Evolutionary conservation across 192 early-diverging fungal genomes (phyloP), one percentile per base, ranked within the genome.

Genomic region (Mortierella claussenii): DNA sequence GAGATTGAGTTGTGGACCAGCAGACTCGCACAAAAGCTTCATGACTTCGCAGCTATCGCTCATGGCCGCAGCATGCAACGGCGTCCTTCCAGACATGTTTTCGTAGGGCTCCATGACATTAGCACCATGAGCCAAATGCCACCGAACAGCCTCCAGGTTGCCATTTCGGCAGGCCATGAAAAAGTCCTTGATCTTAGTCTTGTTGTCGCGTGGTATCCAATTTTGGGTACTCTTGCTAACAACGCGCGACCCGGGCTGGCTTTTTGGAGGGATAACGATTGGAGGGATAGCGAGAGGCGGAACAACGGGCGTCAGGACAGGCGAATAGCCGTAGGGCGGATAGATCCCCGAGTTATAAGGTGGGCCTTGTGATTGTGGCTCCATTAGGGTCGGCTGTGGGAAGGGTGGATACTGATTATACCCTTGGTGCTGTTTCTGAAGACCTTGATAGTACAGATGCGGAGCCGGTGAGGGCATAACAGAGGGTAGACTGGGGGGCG

Each of bases 21-120:
- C 73, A 13, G 73, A 26, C 31, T 67, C 73, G 10, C 63, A 66
- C 33, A 76, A 30, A 7, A 67, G 28, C 3, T n/a, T 61, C 64
- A 76, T 67, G 18, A 67, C 73, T 34, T 76, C 64, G 13, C 43
- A 61, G 30, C 53, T 76, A 33, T 67, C 44, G 59, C 73, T 67
- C 65, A 76, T 62, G 13, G 73, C 73, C 15, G 65, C 73, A 0
- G 73, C 73, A 56, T 76, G 73, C 6, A 76, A 18, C 7, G 73
- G 58, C 10, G 73, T 76, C 28, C 73, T 40, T 1, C 64, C 64
- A 5, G 73, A 76, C 63, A 76, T 66, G 18, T 2, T 62, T 2
- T 76, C 57, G 32, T 67, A 76, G 1, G 64, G 64, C 52, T 65
- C 64, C 73, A 76, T 76, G 3, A 62, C 64, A 50, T 66, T 53